Evolutionary conservation across 2,329 filamentous ascomycete genomes (phyloP).

Genomic region (Arthroderma uncinatum): DNA sequence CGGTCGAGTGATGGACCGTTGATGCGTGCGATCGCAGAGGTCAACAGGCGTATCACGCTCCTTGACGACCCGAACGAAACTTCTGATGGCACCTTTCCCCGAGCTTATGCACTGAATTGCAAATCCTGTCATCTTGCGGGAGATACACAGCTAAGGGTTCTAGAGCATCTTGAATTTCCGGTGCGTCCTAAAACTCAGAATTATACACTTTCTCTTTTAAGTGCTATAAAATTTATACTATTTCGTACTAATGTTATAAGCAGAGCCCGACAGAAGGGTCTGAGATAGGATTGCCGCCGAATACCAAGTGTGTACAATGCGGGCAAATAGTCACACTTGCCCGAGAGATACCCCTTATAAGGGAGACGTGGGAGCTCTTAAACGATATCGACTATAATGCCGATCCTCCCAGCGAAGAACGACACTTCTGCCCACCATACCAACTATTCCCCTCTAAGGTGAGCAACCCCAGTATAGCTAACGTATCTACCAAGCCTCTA

Average conservation of each 20-base stretch:
- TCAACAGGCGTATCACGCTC: conserved; percentile 26
- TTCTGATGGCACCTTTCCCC: conserved; percentile 22
- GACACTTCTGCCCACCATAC: conserved; percentile 23
- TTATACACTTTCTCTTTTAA: neutral
- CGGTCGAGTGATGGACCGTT: conserved; percentile 34
- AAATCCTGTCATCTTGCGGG: conserved; percentile 28
- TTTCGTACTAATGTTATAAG: neutral
- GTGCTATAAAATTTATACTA: neutral
- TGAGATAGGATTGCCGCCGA: conserved; percentile 14
- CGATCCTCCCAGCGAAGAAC: conserved; percentile 30
- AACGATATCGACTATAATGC: conserved; percentile 29
- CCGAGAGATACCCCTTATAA: conserved; percentile 28
- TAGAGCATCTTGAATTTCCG: conserved; percentile 21
- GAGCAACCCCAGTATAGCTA: neutral
- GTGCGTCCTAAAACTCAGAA: conserved; percentile 15
- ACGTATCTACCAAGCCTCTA: neutral
- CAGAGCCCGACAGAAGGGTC: conserved; percentile 10
- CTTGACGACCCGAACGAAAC: conserved; percentile 29
- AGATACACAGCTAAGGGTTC: conserved; percentile 25
- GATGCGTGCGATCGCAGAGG: conserved; percentile 28
- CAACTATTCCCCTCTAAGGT: conserved; percentile 8
- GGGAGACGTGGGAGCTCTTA: conserved; percentile 30
- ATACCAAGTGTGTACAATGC: conserved; percentile 28
- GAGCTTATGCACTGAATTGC: conserved; percentile 31
- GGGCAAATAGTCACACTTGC: conserved; percentile 26